Base-by-base conservation (phyloP, 306 rosid species). In the Sindora glabra region DNA sequence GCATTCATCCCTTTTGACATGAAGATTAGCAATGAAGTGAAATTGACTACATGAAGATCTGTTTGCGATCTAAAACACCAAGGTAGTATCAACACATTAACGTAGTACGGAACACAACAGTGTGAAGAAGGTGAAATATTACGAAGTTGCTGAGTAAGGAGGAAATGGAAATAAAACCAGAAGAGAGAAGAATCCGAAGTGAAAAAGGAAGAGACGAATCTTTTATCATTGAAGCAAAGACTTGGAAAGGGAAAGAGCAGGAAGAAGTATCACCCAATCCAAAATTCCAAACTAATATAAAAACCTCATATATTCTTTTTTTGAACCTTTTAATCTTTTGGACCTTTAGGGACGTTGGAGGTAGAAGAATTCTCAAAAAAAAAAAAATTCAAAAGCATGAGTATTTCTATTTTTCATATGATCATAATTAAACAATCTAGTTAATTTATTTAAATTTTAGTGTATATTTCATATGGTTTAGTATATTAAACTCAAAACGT, bases 21-120 rank as follows among this genome's bases (percentile, higher is more conserved):
- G 26, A 3, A 39, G 54, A 38, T 30, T 39, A 32, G 9, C 10
- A 32, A 38, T 5, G 10, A 17, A 50, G 21, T 39, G 41, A 40
- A 21, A 15, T 14, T 4, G 24, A 30, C 15, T 12, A 52, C 40
- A 17, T 6, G 15, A 57, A 33, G 74, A 50, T 40, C 68, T 59
- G 62, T 8, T 3, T 10, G 47, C 23, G 74, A 69, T 60, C 74
- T 53, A 59, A 36, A 69, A 69, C 48, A 69, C 23, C 58, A 39
- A 29, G 17, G 36, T 48, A 48, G 60, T 18, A 38, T 36, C 38
- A n/a, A 25, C n/a, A 38, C 53, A 19, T 4, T 26, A 48, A 68
- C 59, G 21, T 29, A 46, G 67, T 26, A 18, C 37, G 66, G 26
- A 44, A 38, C 27, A 49, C 34, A 40, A 38, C 37, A 37, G 37